Base-by-base conservation (phyloP, 2,329 filamentous ascomycete genomes). In the Didymella segeticola region DNA sequence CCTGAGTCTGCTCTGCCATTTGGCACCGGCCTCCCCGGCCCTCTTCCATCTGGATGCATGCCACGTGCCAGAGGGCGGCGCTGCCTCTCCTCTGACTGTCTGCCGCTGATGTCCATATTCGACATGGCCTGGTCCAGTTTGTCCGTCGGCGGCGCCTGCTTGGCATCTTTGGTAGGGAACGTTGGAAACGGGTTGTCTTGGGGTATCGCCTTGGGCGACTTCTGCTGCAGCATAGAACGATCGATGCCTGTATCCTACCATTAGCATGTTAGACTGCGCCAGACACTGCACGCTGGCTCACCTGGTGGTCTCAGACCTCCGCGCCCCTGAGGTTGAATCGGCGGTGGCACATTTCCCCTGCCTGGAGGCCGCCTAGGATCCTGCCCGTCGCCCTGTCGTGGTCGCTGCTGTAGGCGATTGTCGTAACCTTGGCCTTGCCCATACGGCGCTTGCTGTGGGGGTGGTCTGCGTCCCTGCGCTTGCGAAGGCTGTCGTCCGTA, bases 121-220 rank as follows among this genome's bases (percentile, higher is more conserved):
- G 73, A 63, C 71, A 75, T 75, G 22, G 64, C 65, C 38, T 73
- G 68, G 15, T 72, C 68, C 48, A 74, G 56, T 17, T 62, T 61
- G 19, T 63, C 64, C 25, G 55, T 56, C 19, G 52, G 31, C 12
- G 57, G 47, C 2, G 51, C 23, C 41, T 55, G 63, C 27, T 55
- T 56, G 50, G 30, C 56, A 54, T 42, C 62, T 52, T 64, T 71
- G 62, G 66, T 64, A 12, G 76, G 77, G 57, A 82, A 81, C 0
- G 72, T 69, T 6, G 79, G 79, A 47, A 82, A 82, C 0, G 79
- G 78, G 56, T 78, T 82, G 63, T 82, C 79, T 56, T 72, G 70
- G 8, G 71, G 59, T 17, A 70, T 42, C 11, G 45, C 60, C 34
- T 62, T 63, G n/a, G 69, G 68, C 4, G 62, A 61, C 11, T 55